These are phyloP conservation scores for Pseudocercospora crystallina DNA, from an alignment of 2,329 filamentous ascomycete species.

Conservation along the genomic window DNA sequence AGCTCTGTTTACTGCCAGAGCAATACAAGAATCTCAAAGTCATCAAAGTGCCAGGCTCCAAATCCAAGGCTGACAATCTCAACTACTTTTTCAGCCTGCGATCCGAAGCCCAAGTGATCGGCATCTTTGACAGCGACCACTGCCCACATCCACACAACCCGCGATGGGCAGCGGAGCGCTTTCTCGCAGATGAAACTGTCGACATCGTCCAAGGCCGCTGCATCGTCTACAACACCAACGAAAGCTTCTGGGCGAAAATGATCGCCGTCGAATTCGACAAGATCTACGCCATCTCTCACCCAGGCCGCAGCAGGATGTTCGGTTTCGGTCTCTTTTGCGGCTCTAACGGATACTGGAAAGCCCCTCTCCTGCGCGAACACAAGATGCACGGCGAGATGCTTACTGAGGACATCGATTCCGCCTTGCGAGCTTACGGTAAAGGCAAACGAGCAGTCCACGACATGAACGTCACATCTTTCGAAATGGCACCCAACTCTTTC, in stretches of 20 bases:
- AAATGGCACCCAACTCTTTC: conserved; percentile 49
- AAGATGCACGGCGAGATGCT: conserved; percentile 54
- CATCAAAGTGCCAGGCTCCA: conserved; percentile 51
- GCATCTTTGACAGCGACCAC: conserved; percentile 53
- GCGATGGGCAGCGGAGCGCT: conserved; percentile 51
- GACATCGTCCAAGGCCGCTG: conserved; percentile 53
- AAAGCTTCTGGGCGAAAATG: conserved; percentile 47
- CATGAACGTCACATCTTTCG: conserved; percentile 50
- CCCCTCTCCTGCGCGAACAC: conserved; percentile 44
- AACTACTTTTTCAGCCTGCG: conserved; percentile 50
- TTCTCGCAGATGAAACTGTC: conserved; percentile 42
- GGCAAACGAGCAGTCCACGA: conserved; percentile 49
- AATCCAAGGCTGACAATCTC: conserved; percentile 52
- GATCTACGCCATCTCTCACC: conserved; percentile 53
- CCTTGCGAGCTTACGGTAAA: conserved; percentile 45
- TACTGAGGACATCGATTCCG: conserved; percentile 53
- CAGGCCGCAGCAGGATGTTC: conserved; percentile 49
- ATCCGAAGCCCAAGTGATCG: conserved; percentile 47
- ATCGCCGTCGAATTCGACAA: conserved; percentile 54
- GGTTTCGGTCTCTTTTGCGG: conserved; percentile 52
- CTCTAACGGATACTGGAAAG: conserved; percentile 52
- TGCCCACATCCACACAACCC: conserved; percentile 52
- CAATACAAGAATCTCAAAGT: conserved; percentile 44
- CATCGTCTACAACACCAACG: conserved; percentile 49
- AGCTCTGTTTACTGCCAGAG: conserved; percentile 40